A percentile compares a stretch with the other conserved stretches of the same genome.
Evolutionary conservation across 768 basidiomycete genomes (phyloP).

Genomic region (Heimioporus sp.): DNA sequence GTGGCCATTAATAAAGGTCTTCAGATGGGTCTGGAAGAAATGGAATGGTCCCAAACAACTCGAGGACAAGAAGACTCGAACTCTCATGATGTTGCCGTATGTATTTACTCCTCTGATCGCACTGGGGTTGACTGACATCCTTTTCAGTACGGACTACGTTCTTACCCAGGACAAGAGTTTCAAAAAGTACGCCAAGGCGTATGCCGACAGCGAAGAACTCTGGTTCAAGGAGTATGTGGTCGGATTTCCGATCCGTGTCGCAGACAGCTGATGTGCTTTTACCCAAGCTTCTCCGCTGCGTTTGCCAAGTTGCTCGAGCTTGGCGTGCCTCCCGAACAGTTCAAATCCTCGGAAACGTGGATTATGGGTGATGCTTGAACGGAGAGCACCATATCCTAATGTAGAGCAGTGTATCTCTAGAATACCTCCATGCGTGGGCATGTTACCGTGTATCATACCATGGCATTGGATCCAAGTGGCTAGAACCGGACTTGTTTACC

Average conservation of each 20-base stretch:
- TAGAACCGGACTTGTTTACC: too few species aligned
- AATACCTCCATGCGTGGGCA: not conserved
- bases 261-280: not conserved
- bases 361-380: slow-evolving; percentile 45
- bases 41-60: slow-evolving; percentile 94
- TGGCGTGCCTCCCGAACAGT: slow-evolving; percentile 85
- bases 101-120: slow-evolving; percentile 26
- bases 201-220: slow-evolving; percentile 78
- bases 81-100: slow-evolving; percentile 95
- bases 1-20: not conserved
- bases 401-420: not conserved
- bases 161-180: slow-evolving; percentile 89
- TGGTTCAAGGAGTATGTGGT: slow-evolving; percentile 90
- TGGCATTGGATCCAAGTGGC: too few species aligned
- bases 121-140: not conserved
- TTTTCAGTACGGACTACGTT: slow-evolving; percentile 76
- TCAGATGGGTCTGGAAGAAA: slow-evolving; percentile 88
- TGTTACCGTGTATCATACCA: not conserved
- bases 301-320: slow-evolving; percentile 86
- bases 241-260: not conserved
- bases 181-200: slow-evolving; percentile 84
- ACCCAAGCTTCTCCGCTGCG: slow-evolving; percentile 73
- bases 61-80: slow-evolving; percentile 85
- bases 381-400: not conserved
- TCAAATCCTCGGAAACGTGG: slow-evolving; percentile 73